Conservation (phyloP, 2,329 filamentous ascomycete genomes). For the Mollisiaceae sp. region DNA sequence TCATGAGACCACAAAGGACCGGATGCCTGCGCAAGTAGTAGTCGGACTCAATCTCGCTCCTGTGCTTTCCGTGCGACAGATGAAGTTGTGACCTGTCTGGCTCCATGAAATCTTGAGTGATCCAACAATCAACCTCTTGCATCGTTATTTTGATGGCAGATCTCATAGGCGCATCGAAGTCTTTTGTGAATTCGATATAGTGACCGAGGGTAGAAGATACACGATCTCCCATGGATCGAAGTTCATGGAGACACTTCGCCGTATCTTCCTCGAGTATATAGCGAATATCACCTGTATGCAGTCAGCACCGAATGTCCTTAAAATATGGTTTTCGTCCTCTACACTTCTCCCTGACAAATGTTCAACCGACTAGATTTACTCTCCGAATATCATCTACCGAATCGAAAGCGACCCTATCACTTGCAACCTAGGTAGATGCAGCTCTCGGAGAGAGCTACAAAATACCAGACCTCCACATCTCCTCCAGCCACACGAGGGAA, state of each 20-base stretch:
- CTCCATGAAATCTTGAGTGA: conserved; percentile 22
- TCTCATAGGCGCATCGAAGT: conserved; percentile 3
- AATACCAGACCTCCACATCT: no score
- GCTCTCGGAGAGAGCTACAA: no score
- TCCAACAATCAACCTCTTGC: conserved; percentile 28
- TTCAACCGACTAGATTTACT: no score
- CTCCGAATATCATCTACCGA: no score
- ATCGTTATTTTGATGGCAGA: conserved; percentile 10
- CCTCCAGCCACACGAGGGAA: background rate
- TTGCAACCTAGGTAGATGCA: background rate
- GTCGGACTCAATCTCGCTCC: conserved; percentile 12
- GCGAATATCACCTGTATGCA: conserved; percentile 37
- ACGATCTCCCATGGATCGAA: conserved; percentile 20
- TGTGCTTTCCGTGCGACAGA: conserved; percentile 5
- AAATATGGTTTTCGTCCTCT: background rate
- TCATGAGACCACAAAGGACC: conserved; percentile 27
- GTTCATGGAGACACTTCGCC: conserved; percentile 19
- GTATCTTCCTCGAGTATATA: conserved; percentile 40
- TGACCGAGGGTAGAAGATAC: conserved; percentile 13
- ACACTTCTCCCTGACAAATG: background rate
- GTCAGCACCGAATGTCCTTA: background rate
- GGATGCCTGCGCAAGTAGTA: conserved; percentile 27
- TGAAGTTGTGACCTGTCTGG: conserved; percentile 9
- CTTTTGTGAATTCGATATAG: conserved; percentile 20
- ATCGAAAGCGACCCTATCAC: background rate